These are phyloP conservation scores for Colletotrichum falcatum DNA, from an alignment of 2,329 filamentous ascomycete species.

Conservation along the genomic window DNA sequence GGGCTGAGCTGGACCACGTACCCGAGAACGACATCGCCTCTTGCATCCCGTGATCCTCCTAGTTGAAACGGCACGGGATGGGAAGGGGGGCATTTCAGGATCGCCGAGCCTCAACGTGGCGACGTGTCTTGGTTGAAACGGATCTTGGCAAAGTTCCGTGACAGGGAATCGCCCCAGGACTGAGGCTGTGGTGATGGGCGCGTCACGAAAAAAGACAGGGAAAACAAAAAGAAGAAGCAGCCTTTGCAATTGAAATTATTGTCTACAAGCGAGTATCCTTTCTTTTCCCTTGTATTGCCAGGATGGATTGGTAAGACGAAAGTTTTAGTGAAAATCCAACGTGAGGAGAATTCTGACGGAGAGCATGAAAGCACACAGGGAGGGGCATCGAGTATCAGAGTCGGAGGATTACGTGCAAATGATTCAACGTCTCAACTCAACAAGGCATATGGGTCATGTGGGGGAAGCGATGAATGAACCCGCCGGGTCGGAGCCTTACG, in stretches of 20 bases:
- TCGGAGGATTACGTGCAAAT: neutral
- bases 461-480: neutral
- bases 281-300: neutral
- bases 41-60: slow-evolving; percentile 51
- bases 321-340: neutral
- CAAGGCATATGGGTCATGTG: neutral
- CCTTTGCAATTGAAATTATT: neutral
- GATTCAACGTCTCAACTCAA: neutral
- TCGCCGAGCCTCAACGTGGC: neutral
- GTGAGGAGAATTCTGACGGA: neutral
- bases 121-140: neutral
- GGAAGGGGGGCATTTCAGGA: neutral
- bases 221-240: too few species aligned
- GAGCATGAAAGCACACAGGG: neutral
- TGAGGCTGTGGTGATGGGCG: neutral
- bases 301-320: neutral
- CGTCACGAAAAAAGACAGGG: too few species aligned
- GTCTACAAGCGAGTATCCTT: too few species aligned
- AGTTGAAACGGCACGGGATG: slow-evolving; percentile 45
- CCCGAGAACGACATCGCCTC: slow-evolving; percentile 48
- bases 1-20: slow-evolving; percentile 48
- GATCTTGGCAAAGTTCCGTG: neutral
- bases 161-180: neutral
- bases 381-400: neutral
- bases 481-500: neutral